phyloP scores from a whole-genome alignment of 768 basidiomycete genomes.

The Phanerodontia chrysosporium region DNA sequence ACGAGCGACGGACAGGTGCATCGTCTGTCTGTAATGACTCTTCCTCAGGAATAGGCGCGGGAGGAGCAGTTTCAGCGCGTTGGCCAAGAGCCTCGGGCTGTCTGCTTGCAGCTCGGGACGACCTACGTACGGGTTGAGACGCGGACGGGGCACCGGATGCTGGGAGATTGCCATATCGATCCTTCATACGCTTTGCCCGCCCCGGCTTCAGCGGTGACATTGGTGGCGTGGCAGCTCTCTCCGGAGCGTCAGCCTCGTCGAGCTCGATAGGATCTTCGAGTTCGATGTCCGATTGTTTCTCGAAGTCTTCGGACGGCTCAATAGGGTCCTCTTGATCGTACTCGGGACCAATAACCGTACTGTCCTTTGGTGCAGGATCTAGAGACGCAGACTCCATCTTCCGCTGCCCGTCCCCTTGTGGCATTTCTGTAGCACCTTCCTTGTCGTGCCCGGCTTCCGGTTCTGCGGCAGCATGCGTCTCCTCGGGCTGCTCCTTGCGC shows the following conservation, averaged over 20 bases:
- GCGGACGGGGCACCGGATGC: conserved; percentile 4
- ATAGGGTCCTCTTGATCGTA: conserved; percentile 35
- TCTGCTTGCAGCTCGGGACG: not conserved
- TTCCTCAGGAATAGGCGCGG: not conserved
- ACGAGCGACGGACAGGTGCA: not conserved
- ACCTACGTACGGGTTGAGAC: not conserved
- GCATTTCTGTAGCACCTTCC: too few relatives aligned
- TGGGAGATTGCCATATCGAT: conserved; percentile 32
- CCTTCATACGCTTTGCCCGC: conserved; percentile 39
- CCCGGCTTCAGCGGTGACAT: conserved; percentile 28
- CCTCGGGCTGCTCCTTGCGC: not conserved
- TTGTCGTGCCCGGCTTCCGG: too few relatives aligned
- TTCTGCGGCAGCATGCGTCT: too few relatives aligned
- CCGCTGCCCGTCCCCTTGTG: too few relatives aligned
- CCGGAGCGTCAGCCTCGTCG: not conserved
- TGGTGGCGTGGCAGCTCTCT: conserved; percentile 3
- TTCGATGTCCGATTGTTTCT: conserved; percentile 11
- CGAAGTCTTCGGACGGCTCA: conserved; percentile 37
- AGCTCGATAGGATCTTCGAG: conserved; percentile 30
- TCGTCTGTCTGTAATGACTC: not conserved
- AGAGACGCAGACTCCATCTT: not conserved
- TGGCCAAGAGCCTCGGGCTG: not conserved
- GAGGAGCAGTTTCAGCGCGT: not conserved
- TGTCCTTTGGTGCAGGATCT: not conserved
- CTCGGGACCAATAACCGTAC: not conserved